Evolutionary conservation across 345 rosid genomes (phyloP).

Genomic region (Carallia pectinifolia): DNA sequence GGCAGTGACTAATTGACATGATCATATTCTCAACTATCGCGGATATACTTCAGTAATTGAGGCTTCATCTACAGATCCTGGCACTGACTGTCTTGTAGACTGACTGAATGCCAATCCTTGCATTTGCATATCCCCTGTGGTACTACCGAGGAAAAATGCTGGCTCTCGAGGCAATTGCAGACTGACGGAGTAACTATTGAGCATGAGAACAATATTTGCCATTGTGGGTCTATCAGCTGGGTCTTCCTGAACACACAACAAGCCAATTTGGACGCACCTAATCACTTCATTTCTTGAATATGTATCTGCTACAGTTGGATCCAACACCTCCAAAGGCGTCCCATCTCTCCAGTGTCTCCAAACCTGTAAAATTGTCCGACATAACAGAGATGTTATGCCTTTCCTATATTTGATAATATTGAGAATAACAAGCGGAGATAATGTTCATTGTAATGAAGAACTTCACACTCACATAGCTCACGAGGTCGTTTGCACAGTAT

Average conservation of each 20-base stretch:
- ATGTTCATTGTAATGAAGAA: neutral
- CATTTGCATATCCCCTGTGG: neutral
- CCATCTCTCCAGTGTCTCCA: neutral
- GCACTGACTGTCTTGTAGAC: conserved; percentile 21
- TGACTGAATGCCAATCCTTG: conserved; percentile 2
- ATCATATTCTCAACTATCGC: conserved; percentile 15
- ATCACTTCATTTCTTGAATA: conserved; percentile 40
- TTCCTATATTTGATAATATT: neutral
- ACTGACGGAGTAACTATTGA: conserved; percentile 40
- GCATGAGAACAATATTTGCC: conserved; percentile 45
- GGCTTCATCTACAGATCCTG: conserved; percentile 32
- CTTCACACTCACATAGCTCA: conserved; percentile 34
- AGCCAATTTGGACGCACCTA: conserved; percentile 51
- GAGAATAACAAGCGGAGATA: neutral
- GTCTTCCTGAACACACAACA: conserved; percentile 66
- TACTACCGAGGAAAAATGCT: conserved; percentile 23
- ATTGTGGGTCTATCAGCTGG: conserved; percentile 46
- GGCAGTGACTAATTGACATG: neutral
- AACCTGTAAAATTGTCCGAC: neutral
- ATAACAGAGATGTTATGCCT: neutral
- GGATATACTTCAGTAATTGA: conserved; percentile 40
- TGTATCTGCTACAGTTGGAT: conserved; percentile 32
- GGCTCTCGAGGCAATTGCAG: conserved; percentile 39
- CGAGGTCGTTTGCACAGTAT: conserved; percentile 23
- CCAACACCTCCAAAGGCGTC: conserved; percentile 42